Evolutionary conservation across 177 flowering plant species (phyloP), one percentile per base, ranked within the genome.

Genomic region (Vitis hybrid): DNA sequence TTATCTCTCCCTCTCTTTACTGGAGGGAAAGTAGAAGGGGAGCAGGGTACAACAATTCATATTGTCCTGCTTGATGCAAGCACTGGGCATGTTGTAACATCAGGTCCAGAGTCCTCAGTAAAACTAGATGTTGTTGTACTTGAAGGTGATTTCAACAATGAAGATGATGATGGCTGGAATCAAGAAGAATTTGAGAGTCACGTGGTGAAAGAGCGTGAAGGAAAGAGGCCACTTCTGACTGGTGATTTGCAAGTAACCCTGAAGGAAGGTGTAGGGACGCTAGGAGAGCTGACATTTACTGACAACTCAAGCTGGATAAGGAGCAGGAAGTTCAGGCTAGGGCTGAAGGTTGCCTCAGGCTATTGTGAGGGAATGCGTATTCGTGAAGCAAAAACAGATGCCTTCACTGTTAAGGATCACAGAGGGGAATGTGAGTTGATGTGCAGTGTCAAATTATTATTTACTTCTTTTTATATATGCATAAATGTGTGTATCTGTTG

Each of bases 281-380:
- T 95, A 19, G 98, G 98, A 17, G 96, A 93, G 62, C 83, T 95
- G 50, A 83, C 89, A 47, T 93, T 95, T 80, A 95, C 98, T 19
- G 98, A 95, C 81, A 95, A 95, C 68, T 95, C 98, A 13, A 95
- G 98, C 80, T 95, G 98, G 98, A 89, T 93, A 65, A 82, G 98
- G 64, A 91, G 98, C 83, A 88, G 95, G 77, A 92, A 91, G 73
- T 95, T 95, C 76, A 89, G 98, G 80, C 83, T 95, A 44, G 98
- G 98, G 11, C 75, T 95, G 62, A 91, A 86, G 77, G 95, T 91
- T 78, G 78, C 94, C 55, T 79, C 96, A 7, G 96, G 96, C 31
- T 80, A 14, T 74, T 86, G 86, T 63, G 97, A 89, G 68, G 91
- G 87, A 11, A 61, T 86, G 61, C 95, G 94, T 20, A 79, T 95